These are phyloP conservation scores for Hypomontagnella submonticulosa DNA, from an alignment of 495 filamentous ascomycete genomes.

Conservation along the genomic window DNA sequence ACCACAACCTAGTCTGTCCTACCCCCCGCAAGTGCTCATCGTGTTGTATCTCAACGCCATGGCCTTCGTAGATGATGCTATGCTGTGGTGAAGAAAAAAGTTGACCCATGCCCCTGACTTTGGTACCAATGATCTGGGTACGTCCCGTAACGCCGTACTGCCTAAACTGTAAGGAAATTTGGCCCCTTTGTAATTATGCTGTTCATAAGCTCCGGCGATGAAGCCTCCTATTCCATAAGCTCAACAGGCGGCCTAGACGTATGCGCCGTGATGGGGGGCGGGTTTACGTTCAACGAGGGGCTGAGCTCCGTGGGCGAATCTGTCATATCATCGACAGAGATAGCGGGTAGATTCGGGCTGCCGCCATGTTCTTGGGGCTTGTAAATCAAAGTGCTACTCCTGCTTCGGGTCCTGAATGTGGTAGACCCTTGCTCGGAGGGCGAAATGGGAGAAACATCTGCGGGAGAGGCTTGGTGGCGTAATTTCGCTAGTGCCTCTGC, in stretches of 20 bases:
- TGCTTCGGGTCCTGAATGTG: constrained; percentile 47
- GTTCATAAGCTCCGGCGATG: neutral
- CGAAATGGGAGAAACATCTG: constrained; percentile 47
- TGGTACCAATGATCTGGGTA: neutral
- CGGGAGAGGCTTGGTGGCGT: constrained; percentile 51
- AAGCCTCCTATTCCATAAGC: constrained; percentile 71
- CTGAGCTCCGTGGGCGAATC: constrained; percentile 61
- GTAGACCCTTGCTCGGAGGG: constrained; percentile 44
- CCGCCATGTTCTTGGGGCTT: constrained; percentile 78
- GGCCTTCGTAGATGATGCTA: constrained; percentile 19
- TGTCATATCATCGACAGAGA: constrained; percentile 90
- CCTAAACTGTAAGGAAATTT: constrained; percentile 11
- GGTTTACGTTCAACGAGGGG: constrained; percentile 54
- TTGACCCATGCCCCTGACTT: constrained; percentile 6
- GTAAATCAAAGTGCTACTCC: constrained; percentile 78
- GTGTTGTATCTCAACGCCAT: constrained; percentile 8
- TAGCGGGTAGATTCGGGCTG: constrained; percentile 83
- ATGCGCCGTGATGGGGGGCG: constrained; percentile 70
- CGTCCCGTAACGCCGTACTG: constrained; percentile 40
- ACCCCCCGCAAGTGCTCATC: neutral
- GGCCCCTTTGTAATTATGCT: constrained; percentile 21
- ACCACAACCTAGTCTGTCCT: neutral
- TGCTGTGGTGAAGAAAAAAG: constrained; percentile 8
- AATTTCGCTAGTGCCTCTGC: constrained; percentile 80
- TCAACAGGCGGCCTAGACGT: constrained; percentile 90